These are phyloP conservation scores for Adansonia madagascariensis DNA, from an alignment of 441 rosid species.

Conservation along the genomic window DNA sequence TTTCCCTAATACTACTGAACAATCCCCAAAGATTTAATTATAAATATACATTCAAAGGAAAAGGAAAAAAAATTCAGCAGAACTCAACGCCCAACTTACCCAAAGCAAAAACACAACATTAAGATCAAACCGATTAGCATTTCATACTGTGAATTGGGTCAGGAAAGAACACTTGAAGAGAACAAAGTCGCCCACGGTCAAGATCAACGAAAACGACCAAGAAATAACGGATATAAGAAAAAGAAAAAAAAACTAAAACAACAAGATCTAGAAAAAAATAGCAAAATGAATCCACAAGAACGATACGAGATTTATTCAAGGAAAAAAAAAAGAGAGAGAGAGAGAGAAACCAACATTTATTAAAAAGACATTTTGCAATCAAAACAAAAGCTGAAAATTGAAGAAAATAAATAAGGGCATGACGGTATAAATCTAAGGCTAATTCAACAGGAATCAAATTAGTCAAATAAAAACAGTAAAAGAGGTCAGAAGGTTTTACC, in stretches of 20 bases:
- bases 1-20: neutral
- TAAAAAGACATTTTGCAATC: neutral
- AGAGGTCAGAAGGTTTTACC: neutral
- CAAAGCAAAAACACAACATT: neutral
- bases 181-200: neutral
- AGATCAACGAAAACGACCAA: neutral
- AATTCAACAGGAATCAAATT: neutral
- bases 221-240: neutral
- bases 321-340: too few species aligned
- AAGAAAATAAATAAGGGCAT: neutral
- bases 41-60: neutral
- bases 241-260: neutral
- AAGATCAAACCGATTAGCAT: constrained; percentile 7
- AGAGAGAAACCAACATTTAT: too few species aligned
- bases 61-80: neutral
- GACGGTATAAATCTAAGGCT: neutral
- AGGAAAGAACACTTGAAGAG: neutral
- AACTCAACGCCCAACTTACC: neutral
- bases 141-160: neutral
- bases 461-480: neutral
- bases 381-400: neutral
- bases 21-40: neutral
- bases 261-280: neutral
- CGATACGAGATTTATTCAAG: neutral
- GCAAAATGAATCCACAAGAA: neutral